Evolutionary conservation across 805 yeast genomes (phyloP), one percentile per base, ranked within the genome.

Genomic region (Pichia manshurica): DNA sequence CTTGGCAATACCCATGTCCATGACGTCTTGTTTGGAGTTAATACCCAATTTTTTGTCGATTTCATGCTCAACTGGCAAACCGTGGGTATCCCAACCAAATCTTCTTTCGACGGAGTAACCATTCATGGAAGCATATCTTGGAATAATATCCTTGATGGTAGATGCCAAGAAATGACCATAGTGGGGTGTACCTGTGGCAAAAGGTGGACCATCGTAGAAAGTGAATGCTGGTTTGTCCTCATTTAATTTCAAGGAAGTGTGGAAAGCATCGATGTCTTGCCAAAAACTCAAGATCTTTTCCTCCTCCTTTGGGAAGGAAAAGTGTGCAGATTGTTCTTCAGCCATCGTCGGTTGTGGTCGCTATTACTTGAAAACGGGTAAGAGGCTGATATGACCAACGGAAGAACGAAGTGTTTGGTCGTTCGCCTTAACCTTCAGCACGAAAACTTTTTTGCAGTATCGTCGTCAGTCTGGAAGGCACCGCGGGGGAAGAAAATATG

Each of bases 1-100:
- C 64, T 87, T 87, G 66, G 78, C 96, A 59, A 93, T 84, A 59
- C 99, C 99, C 82, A 87, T 77, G 46, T 78, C 79, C 84, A 88
- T 80, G 49, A 93, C 99, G 64, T 93, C 99, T 46, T 86, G 91
- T 68, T 90, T 93, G 60, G 96, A 85, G 47, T 84, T 82, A 69
- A 93, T 88, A 34, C 95, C 95, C 58, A 93, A 77, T 64, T 87
- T 85, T 84, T 95, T 93, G 86, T 93, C 99, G 60, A 93, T 93
- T 69, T 91, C 96, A 67, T 93, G 96, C 73, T 93, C 99, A 49
- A 93, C 88, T 43, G 99, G 99, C 55, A 93, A 80, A 49, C 99
- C 99, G 67, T 93, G 99, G 48, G 99, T 93, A 70, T 93, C 99
- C 99, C 99, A 93, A 53, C 99, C 99, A 56, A 93, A 93, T 61